phyloP scores from a whole-genome alignment of 495 filamentous ascomycete species.

The Aspergillus nanangensis region DNA sequence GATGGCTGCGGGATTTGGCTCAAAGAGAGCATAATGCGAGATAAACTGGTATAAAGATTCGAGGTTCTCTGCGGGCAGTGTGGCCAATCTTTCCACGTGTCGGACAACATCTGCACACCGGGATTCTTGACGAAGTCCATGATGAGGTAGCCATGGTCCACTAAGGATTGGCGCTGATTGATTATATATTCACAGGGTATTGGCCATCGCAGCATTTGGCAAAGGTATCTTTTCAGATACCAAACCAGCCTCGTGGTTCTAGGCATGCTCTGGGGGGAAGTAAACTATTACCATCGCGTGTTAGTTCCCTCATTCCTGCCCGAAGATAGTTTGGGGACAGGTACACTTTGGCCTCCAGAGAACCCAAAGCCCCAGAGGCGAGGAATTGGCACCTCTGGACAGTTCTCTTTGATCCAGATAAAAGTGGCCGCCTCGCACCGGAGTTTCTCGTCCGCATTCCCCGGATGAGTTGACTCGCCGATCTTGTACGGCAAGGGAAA shows the following conservation, averaged over 20 bases:
- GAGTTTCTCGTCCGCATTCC: slow-evolving; percentile 36
- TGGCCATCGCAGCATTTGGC: slow-evolving; percentile 12
- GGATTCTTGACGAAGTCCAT: slow-evolving; percentile 24
- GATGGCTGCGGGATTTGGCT: slow-evolving; percentile 19
- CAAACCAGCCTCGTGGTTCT: slow-evolving; percentile 12
- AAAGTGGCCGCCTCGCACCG: slow-evolving; percentile 35
- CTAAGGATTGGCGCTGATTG: slow-evolving; percentile 8
- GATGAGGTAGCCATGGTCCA: slow-evolving; percentile 21
- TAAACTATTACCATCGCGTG: not conserved
- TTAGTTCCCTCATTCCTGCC: not conserved
- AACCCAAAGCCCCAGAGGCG: slow-evolving; percentile 33
- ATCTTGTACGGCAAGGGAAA: slow-evolving; percentile 23
- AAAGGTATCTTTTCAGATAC: slow-evolving; percentile 14
- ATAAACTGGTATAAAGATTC: slow-evolving; percentile 23
- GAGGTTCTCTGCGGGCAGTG: slow-evolving; percentile 11
- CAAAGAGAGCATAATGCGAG: slow-evolving; percentile 27
- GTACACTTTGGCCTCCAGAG: slow-evolving; percentile 12
- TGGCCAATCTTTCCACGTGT: slow-evolving; percentile 15
- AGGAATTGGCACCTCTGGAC: slow-evolving; percentile 25
- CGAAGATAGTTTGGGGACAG: slow-evolving; percentile 5
- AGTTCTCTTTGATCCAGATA: slow-evolving; percentile 30
- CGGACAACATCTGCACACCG: slow-evolving; percentile 27
- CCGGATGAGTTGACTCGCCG: slow-evolving; percentile 26
- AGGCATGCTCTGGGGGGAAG: slow-evolving; percentile 16
- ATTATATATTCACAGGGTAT: slow-evolving; percentile 16